phyloP scores from a whole-genome alignment of 768 basidiomycete species.

The Rhodotorula paludigena region DNA sequence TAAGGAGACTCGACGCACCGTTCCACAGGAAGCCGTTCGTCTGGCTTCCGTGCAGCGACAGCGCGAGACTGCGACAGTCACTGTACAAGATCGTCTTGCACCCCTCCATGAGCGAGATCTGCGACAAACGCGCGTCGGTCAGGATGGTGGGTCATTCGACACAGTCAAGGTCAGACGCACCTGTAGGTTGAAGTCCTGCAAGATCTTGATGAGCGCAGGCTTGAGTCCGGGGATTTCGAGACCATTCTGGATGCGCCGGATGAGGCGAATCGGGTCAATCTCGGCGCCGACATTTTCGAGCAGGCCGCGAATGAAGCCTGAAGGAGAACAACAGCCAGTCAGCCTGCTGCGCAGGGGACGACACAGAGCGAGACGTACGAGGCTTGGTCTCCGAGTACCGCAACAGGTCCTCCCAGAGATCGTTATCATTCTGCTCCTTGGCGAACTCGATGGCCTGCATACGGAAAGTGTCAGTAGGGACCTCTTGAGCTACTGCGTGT shows the following conservation, averaged over 20 bases:
- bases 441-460: slow-evolving; percentile 91
- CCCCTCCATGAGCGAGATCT: slow-evolving; percentile 85
- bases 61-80: slow-evolving; percentile 70
- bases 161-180: slow-evolving; percentile 35
- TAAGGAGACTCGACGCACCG: slow-evolving; percentile 49
- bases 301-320: slow-evolving; percentile 88
- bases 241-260: slow-evolving; percentile 90
- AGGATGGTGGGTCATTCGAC: not conserved
- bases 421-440: slow-evolving; percentile 91
- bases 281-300: slow-evolving; percentile 94
- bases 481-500: not conserved
- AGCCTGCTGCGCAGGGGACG: too few species aligned
- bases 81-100: slow-evolving; percentile 80
- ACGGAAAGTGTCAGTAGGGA: not conserved
- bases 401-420: slow-evolving; percentile 94
- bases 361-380: slow-evolving; percentile 51
- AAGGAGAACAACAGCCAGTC: too few species aligned
- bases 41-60: slow-evolving; percentile 67
- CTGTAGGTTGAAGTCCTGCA: slow-evolving; percentile 89
- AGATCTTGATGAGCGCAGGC: slow-evolving; percentile 88
- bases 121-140: not conserved
- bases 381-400: slow-evolving; percentile 92
- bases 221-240: slow-evolving; percentile 94
- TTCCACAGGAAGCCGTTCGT: slow-evolving; percentile 71
- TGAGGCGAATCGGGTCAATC: slow-evolving; percentile 83